These are phyloP conservation scores for Aspergillus affinis DNA, from an alignment of 495 filamentous ascomycete genomes.

Conservation along the genomic window DNA sequence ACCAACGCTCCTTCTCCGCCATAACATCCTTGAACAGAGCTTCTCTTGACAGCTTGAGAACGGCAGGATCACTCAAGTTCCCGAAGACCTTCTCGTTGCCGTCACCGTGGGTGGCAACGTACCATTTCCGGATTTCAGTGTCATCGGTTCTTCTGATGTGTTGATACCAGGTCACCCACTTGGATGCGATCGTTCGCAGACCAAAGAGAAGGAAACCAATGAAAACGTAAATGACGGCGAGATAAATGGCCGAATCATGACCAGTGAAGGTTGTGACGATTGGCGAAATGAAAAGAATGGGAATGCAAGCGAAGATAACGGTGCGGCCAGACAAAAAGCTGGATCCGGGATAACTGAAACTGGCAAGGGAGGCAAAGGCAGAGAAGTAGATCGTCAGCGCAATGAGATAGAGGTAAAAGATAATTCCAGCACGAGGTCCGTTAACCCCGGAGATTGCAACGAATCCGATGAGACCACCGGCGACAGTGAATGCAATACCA, in stretches of 20 bases:
- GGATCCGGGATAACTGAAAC: conserved; percentile 56
- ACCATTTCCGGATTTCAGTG: conserved; percentile 51
- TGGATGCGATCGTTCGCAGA: conserved; percentile 45
- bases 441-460: conserved; percentile 43
- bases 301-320: conserved; percentile 43
- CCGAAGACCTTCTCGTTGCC: conserved; percentile 38
- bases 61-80: conserved; percentile 43
- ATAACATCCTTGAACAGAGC: conserved; percentile 45
- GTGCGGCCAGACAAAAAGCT: conserved; percentile 52
- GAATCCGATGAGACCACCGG: conserved; percentile 49
- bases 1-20: conserved; percentile 41
- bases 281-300: conserved; percentile 48
- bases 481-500: conserved; percentile 55
- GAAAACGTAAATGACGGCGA: conserved; percentile 47
- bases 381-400: conserved; percentile 52
- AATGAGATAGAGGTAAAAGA: conserved; percentile 51
- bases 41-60: conserved; percentile 47
- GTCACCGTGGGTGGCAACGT: conserved; percentile 35
- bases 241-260: conserved; percentile 48
- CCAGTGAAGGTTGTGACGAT: conserved; percentile 47
- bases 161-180: conserved; percentile 54
- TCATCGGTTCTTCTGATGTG: conserved; percentile 46
- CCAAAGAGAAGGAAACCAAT: conserved; percentile 43
- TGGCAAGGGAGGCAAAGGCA: conserved; percentile 51
- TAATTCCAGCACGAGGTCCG: conserved; percentile 41